Conservation (phyloP, 192 early-diverging fungal genomes). For the Piromyces finnis region DNA sequence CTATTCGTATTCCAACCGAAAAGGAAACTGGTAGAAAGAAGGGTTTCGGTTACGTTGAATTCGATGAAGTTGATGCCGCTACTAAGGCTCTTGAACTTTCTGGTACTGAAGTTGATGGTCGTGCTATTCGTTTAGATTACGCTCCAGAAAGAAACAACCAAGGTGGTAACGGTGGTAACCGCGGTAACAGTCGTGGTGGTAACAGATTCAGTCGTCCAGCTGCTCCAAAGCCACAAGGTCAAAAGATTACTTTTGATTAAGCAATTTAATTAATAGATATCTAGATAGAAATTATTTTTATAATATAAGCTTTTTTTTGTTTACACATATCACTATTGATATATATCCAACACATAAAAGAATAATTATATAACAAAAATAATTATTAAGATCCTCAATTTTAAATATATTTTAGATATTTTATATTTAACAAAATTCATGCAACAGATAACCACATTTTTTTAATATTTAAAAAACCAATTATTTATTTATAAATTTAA, state of each 20-base stretch:
- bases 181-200: slow-evolving; percentile 20
- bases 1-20: slow-evolving; percentile 54
- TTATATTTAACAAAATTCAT: too few species aligned
- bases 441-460: too few species aligned
- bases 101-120: slow-evolving; percentile 55
- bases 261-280: background rate
- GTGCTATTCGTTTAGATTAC: slow-evolving; percentile 75
- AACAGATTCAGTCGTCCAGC: slow-evolving; percentile 24
- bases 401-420: too few species aligned
- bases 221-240: background rate
- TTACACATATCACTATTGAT: too few species aligned
- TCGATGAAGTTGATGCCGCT: slow-evolving; percentile 19
- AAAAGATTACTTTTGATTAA: background rate
- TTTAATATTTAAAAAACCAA: too few species aligned
- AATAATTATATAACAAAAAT: too few species aligned
- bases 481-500: too few species aligned
- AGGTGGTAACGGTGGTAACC: slow-evolving; percentile 1
- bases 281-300: too few species aligned
- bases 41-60: slow-evolving; percentile 41
- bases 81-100: slow-evolving; percentile 54
- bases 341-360: too few species aligned
- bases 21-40: slow-evolving; percentile 52
- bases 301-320: too few species aligned
- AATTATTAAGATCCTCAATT: too few species aligned
- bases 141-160: slow-evolving; percentile 13